These are phyloP conservation scores for Leccinum boreale DNA, from an alignment of 768 basidiomycete genomes.

Conservation along the genomic window DNA sequence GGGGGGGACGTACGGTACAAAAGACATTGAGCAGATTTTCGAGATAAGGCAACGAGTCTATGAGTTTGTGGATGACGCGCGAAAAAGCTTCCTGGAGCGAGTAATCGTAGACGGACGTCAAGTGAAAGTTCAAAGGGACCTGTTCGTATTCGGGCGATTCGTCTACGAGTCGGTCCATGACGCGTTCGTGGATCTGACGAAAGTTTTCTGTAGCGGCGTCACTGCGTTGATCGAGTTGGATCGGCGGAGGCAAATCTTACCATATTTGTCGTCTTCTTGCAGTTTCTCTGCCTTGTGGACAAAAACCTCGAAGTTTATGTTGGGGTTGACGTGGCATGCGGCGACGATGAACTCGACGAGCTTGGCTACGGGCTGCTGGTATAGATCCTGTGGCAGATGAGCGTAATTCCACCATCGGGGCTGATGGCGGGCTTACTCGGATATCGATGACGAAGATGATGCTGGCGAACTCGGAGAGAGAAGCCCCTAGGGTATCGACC, in stretches of 20 bases:
- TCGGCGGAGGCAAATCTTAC: constrained; percentile 39
- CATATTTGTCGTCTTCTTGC: constrained; percentile 87
- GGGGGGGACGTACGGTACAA: constrained; percentile 53
- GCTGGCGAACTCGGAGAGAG: constrained; percentile 76
- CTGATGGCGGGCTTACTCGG: constrained; percentile 50
- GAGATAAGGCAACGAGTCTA: constrained; percentile 79
- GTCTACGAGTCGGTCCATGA: constrained; percentile 79
- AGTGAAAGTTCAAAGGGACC: constrained; percentile 78
- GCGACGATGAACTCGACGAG: constrained; percentile 80
- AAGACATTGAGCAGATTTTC: constrained; percentile 88
- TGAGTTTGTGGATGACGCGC: constrained; percentile 80
- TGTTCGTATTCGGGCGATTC: constrained; percentile 73
- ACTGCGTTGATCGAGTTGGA: background rate
- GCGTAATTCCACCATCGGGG: background rate
- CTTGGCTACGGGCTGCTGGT: constrained; percentile 78
- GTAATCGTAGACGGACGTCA: constrained; percentile 93
- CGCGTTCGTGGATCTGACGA: constrained; percentile 84
- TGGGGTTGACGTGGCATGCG: constrained; percentile 71
- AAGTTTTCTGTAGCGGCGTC: constrained; percentile 68
- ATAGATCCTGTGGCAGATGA: constrained; percentile 57
- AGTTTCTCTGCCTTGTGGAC: constrained; percentile 94
- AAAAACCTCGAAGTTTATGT: constrained; percentile 84
- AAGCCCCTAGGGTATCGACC: constrained; percentile 70
- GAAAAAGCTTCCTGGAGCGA: constrained; percentile 92
- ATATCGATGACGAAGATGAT: constrained; percentile 96